A percentile compares a stretch with the other conserved stretches of the same genome.
Conservation (phyloP, 2,329 filamentous ascomycete genomes). For the Diaporthe citriasiana region DNA sequence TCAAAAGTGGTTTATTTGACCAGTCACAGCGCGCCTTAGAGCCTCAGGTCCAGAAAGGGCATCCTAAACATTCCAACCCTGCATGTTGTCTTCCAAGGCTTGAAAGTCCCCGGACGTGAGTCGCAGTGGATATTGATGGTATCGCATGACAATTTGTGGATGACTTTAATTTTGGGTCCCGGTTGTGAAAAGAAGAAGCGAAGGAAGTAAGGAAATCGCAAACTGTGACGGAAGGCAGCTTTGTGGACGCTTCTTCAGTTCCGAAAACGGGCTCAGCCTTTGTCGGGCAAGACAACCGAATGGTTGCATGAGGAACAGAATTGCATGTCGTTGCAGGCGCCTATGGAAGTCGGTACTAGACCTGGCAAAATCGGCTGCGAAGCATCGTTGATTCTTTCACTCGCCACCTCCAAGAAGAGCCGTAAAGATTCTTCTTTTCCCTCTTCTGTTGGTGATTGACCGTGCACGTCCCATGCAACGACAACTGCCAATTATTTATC, state of each 20-base stretch:
- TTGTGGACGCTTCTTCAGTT: not conserved
- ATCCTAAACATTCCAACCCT: not conserved
- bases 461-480: not conserved
- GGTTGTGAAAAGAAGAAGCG: not conserved
- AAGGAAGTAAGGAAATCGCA: not conserved
- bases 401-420: not conserved
- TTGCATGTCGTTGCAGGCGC: not conserved
- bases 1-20: not conserved
- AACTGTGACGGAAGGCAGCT: not conserved
- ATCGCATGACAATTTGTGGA: not conserved
- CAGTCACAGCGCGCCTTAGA: not conserved
- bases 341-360: not conserved
- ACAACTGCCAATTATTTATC: not conserved
- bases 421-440: not conserved
- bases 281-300: not conserved
- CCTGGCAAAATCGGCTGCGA: not conserved
- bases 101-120: not conserved
- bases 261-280: constrained; percentile 18
- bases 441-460: not conserved
- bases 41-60: not conserved
- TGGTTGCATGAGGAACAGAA: not conserved
- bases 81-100: not conserved
- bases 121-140: not conserved
- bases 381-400: not conserved
- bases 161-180: not conserved